Evolutionary conservation across 768 basidiomycete genomes (phyloP).

Genomic region (Tylopilus felleus): DNA sequence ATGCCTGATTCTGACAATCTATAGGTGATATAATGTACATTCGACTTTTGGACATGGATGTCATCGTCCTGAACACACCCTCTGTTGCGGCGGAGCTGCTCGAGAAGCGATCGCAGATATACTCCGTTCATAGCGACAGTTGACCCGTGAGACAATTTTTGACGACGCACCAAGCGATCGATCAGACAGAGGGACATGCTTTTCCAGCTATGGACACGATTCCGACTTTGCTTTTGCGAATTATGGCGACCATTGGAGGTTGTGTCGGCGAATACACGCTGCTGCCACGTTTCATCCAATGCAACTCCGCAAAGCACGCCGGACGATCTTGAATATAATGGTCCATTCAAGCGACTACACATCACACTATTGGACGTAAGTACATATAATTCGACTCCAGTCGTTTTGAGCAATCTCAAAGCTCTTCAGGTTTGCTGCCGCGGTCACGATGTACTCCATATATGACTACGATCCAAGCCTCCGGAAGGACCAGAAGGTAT

Average conservation of each 20-base stretch:
- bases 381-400: neutral
- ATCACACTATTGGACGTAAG: constrained; percentile 13
- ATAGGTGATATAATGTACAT: constrained; percentile 47
- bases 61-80: constrained; percentile 44
- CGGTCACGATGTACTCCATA: constrained; percentile 24
- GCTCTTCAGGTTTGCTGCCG: constrained; percentile 28
- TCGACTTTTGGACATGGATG: constrained; percentile 42
- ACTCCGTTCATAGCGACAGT: constrained; percentile 38
- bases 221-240: constrained; percentile 1
- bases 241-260: neutral
- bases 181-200: neutral
- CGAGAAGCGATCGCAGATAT: constrained; percentile 43
- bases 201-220: constrained; percentile 17
- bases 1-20: neutral
- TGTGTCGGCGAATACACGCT: constrained; percentile 16
- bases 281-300: constrained; percentile 8
- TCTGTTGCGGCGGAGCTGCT: constrained; percentile 44
- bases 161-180: neutral
- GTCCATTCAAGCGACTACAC: constrained; percentile 6
- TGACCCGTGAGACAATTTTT: neutral
- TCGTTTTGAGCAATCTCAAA: neutral
- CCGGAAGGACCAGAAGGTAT: constrained; percentile 15
- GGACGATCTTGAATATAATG: constrained; percentile 9
- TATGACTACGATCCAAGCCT: constrained; percentile 22
- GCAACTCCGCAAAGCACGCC: constrained; percentile 13